Base-by-base conservation (phyloP, 495 filamentous ascomycete species). In the Hyaloscypha variabilis region DNA sequence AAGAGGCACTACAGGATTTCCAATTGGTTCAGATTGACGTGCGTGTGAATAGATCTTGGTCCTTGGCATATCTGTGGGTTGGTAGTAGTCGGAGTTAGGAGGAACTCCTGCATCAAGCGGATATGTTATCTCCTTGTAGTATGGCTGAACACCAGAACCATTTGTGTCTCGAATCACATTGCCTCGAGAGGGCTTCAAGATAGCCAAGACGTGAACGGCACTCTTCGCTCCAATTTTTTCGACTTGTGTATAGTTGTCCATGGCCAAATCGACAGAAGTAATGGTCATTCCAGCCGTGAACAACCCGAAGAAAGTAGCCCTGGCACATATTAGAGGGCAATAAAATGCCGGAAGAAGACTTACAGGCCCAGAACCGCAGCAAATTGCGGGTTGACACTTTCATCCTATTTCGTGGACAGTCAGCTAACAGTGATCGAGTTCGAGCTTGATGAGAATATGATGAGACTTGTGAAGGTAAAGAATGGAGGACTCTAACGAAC, bases 191-290 rank as follows among this genome's bases (percentile, higher is more conserved):
- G 71, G 68, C 39, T 66, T 64, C 17, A 69, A 24, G 2, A 97
- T 81, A 10, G 94, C 94, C 6, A 97, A 77, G 26, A 86, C 85
- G 77, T 91, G 89, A 14, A 90, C 85, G 36, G 84, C 84, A 24
- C 77, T 82, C 25, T 79, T 81, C 42, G 81, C 81, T 36, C 81
- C 85, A 23, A 96, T 74, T 58, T 88, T 87, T 73, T 97, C 94
- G 49, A 97, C 88, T 13, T 92, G 95, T 1, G 92, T 94, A 49
- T 90, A 77, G 69, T 96, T 97, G 29, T 80, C 61, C 34, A 87
- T 71, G 52, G 88, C 85, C 65, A 93, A 85, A 67, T 91, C 87
- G 11, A 89, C 65, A 1, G 89, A 90, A 39, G 85, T 93, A 21
- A 80, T 64, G 3, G 86, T 82, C 92, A 97, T 96, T 21, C 88